Percentiles rank a stretch among this genome's conserved stretches.
phyloP scores from a whole-genome alignment of 352 stramenopile genomes.

The Phytophthora pluvialis region DNA sequence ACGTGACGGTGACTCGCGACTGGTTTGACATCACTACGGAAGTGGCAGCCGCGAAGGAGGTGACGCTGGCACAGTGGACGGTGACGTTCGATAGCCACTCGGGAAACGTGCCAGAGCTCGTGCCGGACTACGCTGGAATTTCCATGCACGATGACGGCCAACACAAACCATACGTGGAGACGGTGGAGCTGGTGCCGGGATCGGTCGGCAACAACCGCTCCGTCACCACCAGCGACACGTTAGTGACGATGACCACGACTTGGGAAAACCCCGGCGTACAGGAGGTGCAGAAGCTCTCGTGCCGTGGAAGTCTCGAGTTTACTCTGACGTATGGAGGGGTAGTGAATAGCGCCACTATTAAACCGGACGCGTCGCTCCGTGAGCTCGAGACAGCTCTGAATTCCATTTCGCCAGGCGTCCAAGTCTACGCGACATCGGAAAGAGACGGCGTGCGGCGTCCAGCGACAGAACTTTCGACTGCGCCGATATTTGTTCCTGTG shows the following conservation, averaged over 20 bases:
- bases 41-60: slow-evolving; percentile 27
- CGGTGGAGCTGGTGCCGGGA: slow-evolving; percentile 55
- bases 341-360: slow-evolving; percentile 28
- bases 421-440: slow-evolving; percentile 43
- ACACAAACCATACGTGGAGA: slow-evolving; percentile 55
- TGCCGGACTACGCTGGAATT: slow-evolving; percentile 52
- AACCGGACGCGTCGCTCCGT: slow-evolving; percentile 47
- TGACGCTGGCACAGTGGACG: slow-evolving; percentile 74
- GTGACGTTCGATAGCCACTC: slow-evolving; percentile 67
- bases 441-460: slow-evolving; percentile 20
- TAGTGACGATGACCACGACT: slow-evolving; percentile 55
- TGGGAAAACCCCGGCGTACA: slow-evolving; percentile 68
- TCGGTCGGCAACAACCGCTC: slow-evolving; percentile 78
- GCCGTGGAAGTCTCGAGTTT: slow-evolving; percentile 52
- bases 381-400: slow-evolving; percentile 66
- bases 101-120: slow-evolving; percentile 55
- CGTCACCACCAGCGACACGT: slow-evolving; percentile 58
- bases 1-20: slow-evolving; percentile 79
- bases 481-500: slow-evolving; percentile 52
- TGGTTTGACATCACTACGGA: slow-evolving; percentile 72
- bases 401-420: slow-evolving; percentile 50
- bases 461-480: slow-evolving; percentile 32
- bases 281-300: slow-evolving; percentile 72
- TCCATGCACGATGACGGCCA: slow-evolving; percentile 56
- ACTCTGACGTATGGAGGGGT: slow-evolving; percentile 46